These are phyloP conservation scores for Solanum chiquidenum DNA, from an alignment of 257 asterid species.

Conservation along the genomic window DNA sequence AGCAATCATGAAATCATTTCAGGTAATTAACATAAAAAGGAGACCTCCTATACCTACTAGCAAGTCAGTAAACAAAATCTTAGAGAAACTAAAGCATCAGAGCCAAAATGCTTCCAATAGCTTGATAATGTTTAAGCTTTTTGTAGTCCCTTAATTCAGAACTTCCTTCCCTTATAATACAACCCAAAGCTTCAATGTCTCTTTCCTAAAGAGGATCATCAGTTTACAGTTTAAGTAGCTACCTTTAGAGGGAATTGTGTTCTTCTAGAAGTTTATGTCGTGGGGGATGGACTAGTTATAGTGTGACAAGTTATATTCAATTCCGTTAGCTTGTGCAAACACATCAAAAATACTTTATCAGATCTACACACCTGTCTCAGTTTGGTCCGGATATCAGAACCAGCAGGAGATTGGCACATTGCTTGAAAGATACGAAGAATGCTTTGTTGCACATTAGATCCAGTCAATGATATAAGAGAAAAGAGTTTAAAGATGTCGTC, in stretches of 20 bases:
- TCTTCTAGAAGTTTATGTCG: neutral
- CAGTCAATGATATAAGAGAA: slow-evolving; percentile 26
- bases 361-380: slow-evolving; percentile 21
- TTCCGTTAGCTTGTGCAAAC: neutral
- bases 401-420: slow-evolving; percentile 28
- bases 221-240: neutral
- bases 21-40: neutral
- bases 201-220: neutral
- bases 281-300: neutral
- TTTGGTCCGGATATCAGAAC: slow-evolving; percentile 18
- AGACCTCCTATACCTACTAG: neutral
- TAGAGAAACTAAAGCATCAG: neutral
- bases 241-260: neutral
- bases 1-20: neutral
- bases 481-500: slow-evolving; percentile 34
- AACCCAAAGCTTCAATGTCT: neutral
- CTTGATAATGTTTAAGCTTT: neutral
- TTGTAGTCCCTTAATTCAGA: neutral
- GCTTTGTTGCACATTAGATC: slow-evolving; percentile 19
- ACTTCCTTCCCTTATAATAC: neutral
- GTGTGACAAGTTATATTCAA: neutral
- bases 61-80: neutral
- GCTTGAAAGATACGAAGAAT: slow-evolving; percentile 31
- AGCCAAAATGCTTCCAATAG: neutral
- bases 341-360: neutral